Percentiles rank a stretch among this genome's conserved stretches.
Conservation (phyloP, 306 rosid genomes). For the Malus asiatica region DNA sequence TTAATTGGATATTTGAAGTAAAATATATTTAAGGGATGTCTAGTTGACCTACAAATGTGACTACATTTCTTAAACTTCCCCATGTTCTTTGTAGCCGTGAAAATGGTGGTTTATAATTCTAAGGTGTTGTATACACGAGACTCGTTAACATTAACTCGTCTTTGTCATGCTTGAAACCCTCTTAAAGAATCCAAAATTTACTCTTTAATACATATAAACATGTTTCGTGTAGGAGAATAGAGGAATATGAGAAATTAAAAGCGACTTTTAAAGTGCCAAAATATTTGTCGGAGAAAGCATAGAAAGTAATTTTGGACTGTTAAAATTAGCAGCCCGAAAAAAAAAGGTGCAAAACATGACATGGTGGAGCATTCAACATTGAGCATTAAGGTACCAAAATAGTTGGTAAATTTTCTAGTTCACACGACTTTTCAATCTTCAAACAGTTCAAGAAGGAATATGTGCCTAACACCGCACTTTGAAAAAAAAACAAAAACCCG, state of each 20-base stretch:
- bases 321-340: no score
- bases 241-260: no score
- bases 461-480: slow-evolving; percentile 10
- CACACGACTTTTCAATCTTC: background rate
- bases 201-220: no score
- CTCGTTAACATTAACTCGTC: background rate
- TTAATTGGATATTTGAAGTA: background rate
- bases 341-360: background rate
- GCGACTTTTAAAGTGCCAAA: background rate
- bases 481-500: background rate
- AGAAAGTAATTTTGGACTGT: background rate
- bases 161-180: no score
- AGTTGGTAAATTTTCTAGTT: background rate
- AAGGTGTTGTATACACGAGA: background rate
- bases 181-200: no score
- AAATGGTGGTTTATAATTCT: background rate
- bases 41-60: background rate
- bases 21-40: background rate
- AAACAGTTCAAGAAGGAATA: background rate
- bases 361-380: background rate
- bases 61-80: background rate
- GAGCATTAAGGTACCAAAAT: background rate
- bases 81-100: background rate
- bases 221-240: no score
- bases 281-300: no score